phyloP scores from a whole-genome alignment of 2,329 filamentous ascomycete genomes.

The Apiospora pterosperma region DNA sequence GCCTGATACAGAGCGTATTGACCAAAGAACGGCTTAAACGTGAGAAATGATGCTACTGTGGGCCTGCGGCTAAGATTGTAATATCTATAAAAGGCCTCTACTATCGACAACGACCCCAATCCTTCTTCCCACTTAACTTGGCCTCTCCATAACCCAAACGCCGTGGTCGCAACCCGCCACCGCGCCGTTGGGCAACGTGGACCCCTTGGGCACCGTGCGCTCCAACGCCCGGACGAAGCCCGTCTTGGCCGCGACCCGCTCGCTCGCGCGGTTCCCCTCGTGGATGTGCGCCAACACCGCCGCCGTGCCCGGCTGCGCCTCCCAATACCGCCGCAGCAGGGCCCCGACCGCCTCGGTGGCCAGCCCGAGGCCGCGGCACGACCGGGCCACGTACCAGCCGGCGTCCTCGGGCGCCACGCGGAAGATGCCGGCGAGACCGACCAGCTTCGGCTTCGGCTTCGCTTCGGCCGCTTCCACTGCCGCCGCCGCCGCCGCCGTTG shows the following conservation, averaged over 20 bases:
- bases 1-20: too few species aligned
- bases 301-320: neutral
- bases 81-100: too few species aligned
- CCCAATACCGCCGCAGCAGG: conserved; percentile 2
- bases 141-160: neutral
- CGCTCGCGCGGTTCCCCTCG: neutral
- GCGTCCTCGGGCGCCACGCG: neutral
- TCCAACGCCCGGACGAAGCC: neutral
- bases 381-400: neutral
- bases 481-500: neutral
- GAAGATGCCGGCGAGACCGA: neutral
- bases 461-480: neutral
- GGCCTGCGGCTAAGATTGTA: too few species aligned
- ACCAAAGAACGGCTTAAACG: too few species aligned
- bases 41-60: too few species aligned
- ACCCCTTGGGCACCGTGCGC: neutral
- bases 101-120: too few species aligned
- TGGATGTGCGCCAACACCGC: neutral
- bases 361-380: neutral
- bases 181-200: neutral
- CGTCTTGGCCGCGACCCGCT: neutral
- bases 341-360: neutral
- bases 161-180: neutral
- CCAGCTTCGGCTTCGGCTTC: neutral
- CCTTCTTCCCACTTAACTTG: neutral